Evolutionary conservation across 2,329 filamentous ascomycete species (phyloP).

Genomic region (Aschersonia sp.): DNA sequence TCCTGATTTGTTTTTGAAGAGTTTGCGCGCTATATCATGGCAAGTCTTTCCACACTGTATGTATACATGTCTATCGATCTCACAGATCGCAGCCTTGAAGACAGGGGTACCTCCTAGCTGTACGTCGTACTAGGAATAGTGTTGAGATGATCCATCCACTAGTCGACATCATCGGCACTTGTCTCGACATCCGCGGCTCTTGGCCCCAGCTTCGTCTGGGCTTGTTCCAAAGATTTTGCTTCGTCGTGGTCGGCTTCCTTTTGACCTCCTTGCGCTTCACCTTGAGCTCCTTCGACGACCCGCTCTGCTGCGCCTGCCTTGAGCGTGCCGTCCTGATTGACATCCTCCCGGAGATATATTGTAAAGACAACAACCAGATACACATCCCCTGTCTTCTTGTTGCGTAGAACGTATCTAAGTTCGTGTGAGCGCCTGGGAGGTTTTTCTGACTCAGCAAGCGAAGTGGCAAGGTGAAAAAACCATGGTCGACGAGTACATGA

Average conservation of each 20-base stretch:
- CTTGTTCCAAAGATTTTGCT: conserved; percentile 21
- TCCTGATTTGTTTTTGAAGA: no score
- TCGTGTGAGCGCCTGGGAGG: conserved; percentile 55
- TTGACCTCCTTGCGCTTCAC: conserved; percentile 11
- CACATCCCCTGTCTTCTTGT: conserved; percentile 56
- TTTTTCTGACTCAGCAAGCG: conserved; percentile 7
- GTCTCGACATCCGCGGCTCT: conserved; percentile 10
- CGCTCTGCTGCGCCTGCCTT: conserved; percentile 24
- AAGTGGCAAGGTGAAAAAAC: background rate
- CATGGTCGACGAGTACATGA: no score
- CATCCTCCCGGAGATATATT: conserved; percentile 54
- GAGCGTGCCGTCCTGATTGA: conserved; percentile 42
- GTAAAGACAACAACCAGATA: conserved; percentile 76
- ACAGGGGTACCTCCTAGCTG: no score
- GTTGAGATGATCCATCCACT: background rate
- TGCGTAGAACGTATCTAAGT: conserved; percentile 84
- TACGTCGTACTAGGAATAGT: background rate
- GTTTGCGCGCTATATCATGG: no score
- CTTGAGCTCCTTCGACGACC: conserved; percentile 5
- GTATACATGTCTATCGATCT: no score
- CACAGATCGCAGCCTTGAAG: no score
- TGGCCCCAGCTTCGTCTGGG: conserved; percentile 19
- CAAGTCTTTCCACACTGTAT: no score
- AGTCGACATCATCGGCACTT: conserved; percentile 30
- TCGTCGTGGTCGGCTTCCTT: conserved; percentile 18